These are phyloP conservation scores for Persicaria maculosa DNA, from an alignment of 148 eudicot genomes.

Conservation along the genomic window DNA sequence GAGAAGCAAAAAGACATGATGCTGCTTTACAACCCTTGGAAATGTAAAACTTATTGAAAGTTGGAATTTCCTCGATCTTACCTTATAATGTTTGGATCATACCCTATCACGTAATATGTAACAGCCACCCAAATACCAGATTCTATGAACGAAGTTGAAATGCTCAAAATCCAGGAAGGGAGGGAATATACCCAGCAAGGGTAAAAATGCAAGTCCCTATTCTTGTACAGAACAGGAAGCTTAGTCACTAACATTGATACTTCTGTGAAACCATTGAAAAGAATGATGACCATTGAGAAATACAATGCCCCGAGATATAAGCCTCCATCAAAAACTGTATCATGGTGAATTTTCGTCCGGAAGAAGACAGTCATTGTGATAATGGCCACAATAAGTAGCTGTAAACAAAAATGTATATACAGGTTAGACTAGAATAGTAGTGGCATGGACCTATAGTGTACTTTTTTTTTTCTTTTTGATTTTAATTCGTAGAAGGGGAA, in stretches of 20 bases:
- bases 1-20: background rate
- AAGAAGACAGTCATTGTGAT: conserved; percentile 94
- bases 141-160: conserved; percentile 83
- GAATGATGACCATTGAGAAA: conserved; percentile 93
- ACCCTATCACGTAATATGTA: conserved; percentile 89
- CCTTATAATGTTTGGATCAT: conserved; percentile 77
- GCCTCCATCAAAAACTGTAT: conserved; percentile 79
- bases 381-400: conserved; percentile 87
- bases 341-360: conserved; percentile 73
- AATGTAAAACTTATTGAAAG: background rate
- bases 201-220: conserved; percentile 87
- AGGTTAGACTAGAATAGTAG: conserved; percentile 13
- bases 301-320: conserved; percentile 81
- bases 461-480: background rate
- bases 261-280: conserved; percentile 98
- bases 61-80: conserved; percentile 18
- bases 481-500: background rate
- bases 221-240: conserved; percentile 91
- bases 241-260: conserved; percentile 90
- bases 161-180: conserved; percentile 85
- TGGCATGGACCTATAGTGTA: background rate
- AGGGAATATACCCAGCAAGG: conserved; percentile 92
- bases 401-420: conserved; percentile 22
- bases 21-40: background rate
- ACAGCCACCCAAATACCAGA: conserved; percentile 89